Evolutionary conservation across 2,329 filamentous ascomycete species (phyloP).

Genomic region (Xylariales sp.): DNA sequence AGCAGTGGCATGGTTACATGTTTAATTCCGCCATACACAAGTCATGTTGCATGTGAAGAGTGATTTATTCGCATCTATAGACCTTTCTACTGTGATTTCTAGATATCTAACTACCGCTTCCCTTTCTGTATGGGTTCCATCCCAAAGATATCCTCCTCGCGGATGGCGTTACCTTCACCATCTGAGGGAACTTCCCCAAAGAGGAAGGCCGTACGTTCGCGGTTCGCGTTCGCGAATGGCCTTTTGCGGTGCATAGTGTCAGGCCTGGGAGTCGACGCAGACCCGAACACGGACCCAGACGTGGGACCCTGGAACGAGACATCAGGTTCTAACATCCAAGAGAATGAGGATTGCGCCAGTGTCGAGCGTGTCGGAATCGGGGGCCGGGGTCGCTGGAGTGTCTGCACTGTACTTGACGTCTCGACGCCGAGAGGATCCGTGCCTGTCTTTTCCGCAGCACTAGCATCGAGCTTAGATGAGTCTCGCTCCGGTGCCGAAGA

Average conservation of each 20-base stretch:
- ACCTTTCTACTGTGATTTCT: not conserved
- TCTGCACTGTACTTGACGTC: constrained; percentile 39
- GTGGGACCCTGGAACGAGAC: constrained; percentile 45
- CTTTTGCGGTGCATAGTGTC: constrained; percentile 53
- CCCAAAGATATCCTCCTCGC: constrained; percentile 66
- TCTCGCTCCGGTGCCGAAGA: not conserved
- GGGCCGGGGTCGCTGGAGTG: constrained; percentile 50
- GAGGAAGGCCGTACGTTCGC: constrained; percentile 68
- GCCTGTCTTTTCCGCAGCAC: constrained; percentile 31
- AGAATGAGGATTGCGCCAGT: constrained; percentile 79
- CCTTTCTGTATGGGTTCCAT: constrained; percentile 60
- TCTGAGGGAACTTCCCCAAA: constrained; percentile 65
- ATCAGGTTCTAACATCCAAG: constrained; percentile 79
- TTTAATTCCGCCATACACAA: not conserved
- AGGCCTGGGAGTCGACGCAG: constrained; percentile 36
- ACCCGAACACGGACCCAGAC: constrained; percentile 34
- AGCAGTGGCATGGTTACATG: not conserved
- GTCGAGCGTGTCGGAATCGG: constrained; percentile 72
- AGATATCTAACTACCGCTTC: not conserved
- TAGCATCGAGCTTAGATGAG: not conserved
- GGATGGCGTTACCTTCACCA: constrained; percentile 50
- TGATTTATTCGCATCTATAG: constrained; percentile 7
- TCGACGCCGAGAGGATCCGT: constrained; percentile 45
- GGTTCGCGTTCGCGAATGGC: constrained; percentile 57
- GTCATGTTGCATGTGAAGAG: not conserved